These are phyloP conservation scores for Calocera cornea DNA, from an alignment of 768 basidiomycete genomes.

Conservation along the genomic window DNA sequence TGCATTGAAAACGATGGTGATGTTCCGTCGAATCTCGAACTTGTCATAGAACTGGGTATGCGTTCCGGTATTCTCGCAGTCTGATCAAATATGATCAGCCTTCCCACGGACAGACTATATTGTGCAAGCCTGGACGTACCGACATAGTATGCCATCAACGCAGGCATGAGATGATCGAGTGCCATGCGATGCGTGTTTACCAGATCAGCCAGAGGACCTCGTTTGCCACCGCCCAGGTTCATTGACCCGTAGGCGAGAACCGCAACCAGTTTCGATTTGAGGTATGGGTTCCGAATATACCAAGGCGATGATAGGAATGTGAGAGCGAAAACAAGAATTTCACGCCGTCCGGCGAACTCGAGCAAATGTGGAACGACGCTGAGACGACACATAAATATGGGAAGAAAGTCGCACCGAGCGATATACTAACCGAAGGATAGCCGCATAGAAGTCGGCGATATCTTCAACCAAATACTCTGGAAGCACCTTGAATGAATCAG, in stretches of 20 bases:
- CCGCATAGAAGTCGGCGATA: conserved; percentile 77
- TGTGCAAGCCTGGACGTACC: conserved; percentile 35
- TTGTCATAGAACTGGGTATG: conserved; percentile 99
- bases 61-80: conserved; percentile 94
- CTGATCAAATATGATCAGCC: conserved; percentile 30
- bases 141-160: conserved; percentile 87
- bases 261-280: conserved; percentile 91
- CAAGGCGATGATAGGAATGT: conserved; percentile 89
- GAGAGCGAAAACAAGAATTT: conserved; percentile 72
- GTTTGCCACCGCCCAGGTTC: conserved; percentile 44
- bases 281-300: conserved; percentile 97
- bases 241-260: conserved; percentile 48
- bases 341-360: conserved; percentile 70
- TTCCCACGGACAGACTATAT: not conserved
- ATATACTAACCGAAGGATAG: conserved; percentile 55
- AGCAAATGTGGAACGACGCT: conserved; percentile 66
- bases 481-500: conserved; percentile 68
- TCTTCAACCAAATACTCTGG: conserved; percentile 94
- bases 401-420: not conserved
- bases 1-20: conserved; percentile 72
- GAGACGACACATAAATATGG: not conserved
- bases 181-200: conserved; percentile 77
- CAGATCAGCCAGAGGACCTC: conserved; percentile 66
- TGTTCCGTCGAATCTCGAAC: conserved; percentile 80
- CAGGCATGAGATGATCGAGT: conserved; percentile 76